These are phyloP conservation scores for Kazachstania bromeliacearum DNA, from an alignment of 805 yeast species.

Conservation along the genomic window DNA sequence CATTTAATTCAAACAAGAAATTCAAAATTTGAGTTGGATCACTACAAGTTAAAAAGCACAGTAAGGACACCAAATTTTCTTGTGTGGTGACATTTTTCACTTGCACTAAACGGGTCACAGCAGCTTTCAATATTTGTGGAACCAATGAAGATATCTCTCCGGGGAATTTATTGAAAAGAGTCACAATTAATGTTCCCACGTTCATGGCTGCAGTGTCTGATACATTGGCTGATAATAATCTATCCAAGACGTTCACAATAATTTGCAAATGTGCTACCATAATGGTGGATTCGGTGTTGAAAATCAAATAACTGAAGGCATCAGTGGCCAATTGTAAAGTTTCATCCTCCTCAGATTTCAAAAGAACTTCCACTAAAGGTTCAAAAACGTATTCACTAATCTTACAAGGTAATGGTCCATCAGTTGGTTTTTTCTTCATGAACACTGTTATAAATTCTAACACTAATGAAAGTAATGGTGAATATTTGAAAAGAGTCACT, in stretches of 20 bases:
- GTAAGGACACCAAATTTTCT: constrained; percentile 67
- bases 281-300: constrained; percentile 27
- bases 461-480: constrained; percentile 40
- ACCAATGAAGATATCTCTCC: constrained; percentile 30
- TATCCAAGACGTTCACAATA: constrained; percentile 46
- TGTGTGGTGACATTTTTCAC: constrained; percentile 66
- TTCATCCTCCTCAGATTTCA: constrained; percentile 57
- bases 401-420: constrained; percentile 20
- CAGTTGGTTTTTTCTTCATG: constrained; percentile 24
- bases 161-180: constrained; percentile 47
- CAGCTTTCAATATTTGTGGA: constrained; percentile 59
- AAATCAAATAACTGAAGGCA: constrained; percentile 52
- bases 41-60: constrained; percentile 57
- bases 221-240: constrained; percentile 59
- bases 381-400: constrained; percentile 19
- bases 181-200: constrained; percentile 55
- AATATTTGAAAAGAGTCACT: constrained; percentile 35
- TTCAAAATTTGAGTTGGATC: constrained; percentile 57
- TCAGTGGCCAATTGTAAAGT: constrained; percentile 71
- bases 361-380: constrained; percentile 23
- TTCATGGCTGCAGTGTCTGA: constrained; percentile 77
- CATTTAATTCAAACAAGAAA: constrained; percentile 40
- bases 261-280: constrained; percentile 11
- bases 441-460: constrained; percentile 25
- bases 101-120: constrained; percentile 52